A percentile compares a stretch with the other conserved stretches of the same genome.
Conservation (phyloP, 2,329 filamentous ascomycete genomes). For the Saccharata proteae region DNA sequence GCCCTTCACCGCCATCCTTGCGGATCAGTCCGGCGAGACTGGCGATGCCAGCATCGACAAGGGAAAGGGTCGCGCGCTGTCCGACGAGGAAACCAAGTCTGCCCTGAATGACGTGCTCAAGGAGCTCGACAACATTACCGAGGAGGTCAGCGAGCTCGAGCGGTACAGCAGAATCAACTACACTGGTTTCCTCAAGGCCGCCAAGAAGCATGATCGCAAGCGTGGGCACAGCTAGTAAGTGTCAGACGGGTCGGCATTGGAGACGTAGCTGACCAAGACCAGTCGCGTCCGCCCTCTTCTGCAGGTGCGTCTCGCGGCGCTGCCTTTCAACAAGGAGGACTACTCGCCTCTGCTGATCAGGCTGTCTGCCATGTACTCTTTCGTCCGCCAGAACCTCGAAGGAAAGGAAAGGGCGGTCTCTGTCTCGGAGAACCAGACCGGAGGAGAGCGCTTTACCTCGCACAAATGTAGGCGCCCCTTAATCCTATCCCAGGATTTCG, state of each 20-base stretch:
- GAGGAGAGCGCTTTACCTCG: conserved; percentile 61
- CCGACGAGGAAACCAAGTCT: conserved; percentile 31
- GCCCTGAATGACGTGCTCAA: conserved; percentile 59
- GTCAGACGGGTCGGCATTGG: too few relatives aligned
- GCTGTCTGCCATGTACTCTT: conserved; percentile 91
- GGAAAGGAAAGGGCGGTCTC: conserved; percentile 36
- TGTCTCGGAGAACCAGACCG: conserved; percentile 28
- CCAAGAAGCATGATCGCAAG: conserved; percentile 97
- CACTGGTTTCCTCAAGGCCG: conserved; percentile 93
- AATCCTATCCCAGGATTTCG: background rate
- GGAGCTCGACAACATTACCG: conserved; percentile 78
- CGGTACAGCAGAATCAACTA: conserved; percentile 96
- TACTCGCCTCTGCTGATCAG: conserved; percentile 81
- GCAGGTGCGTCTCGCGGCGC: conserved; percentile 74
- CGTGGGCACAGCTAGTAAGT: conserved; percentile 75
- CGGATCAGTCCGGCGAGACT: background rate
- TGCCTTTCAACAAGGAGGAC: conserved; percentile 90
- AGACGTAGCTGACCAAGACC: too few relatives aligned
- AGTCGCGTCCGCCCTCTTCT: conserved; percentile 82
- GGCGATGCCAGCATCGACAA: conserved; percentile 7
- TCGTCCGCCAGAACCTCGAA: conserved; percentile 74
- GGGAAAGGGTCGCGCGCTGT: conserved; percentile 18
- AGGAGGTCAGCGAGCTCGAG: conserved; percentile 85
- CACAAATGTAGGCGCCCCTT: conserved; percentile 64
- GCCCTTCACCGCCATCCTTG: conserved; percentile 31